Percentiles rank a stretch among this genome's conserved stretches.
Evolutionary conservation across 169 alveolate genomes (phyloP).

Genomic region (Besnoitia besnoiti): DNA sequence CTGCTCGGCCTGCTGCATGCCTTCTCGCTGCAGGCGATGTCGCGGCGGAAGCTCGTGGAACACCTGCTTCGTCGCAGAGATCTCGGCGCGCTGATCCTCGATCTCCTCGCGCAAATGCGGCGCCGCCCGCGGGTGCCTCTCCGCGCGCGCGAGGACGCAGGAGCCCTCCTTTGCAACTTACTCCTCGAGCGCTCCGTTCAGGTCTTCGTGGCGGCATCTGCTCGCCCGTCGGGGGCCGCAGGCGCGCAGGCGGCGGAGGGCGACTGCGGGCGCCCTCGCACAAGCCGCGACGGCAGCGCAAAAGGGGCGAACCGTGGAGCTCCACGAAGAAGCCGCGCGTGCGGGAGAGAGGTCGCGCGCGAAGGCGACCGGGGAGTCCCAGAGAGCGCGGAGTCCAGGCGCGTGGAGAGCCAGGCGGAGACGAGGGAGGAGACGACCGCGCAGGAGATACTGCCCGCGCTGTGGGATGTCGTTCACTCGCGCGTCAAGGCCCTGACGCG

Average conservation of each 20-base stretch:
- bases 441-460: neutral
- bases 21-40: neutral
- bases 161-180: slow-evolving; percentile 3
- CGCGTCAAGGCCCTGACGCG: neutral
- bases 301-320: no score
- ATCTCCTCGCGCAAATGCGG: neutral
- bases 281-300: no score
- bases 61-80: neutral
- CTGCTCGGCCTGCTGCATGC: neutral
- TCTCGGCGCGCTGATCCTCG: neutral
- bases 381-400: no score
- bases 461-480: neutral
- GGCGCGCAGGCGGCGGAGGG: no score
- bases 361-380: no score
- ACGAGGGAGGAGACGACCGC: neutral
- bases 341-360: no score
- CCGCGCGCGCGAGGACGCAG: neutral
- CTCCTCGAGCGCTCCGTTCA: slow-evolving; percentile 25
- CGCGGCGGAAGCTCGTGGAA: slow-evolving; percentile 2
- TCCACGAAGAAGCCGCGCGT: no score
- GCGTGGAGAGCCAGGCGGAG: neutral
- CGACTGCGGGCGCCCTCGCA: no score
- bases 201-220: neutral
- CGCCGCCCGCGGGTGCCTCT: neutral
- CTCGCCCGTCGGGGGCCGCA: neutral